Base-by-base conservation (phyloP, 805 yeast species). In the Metschnikowia henanensis region DNA sequence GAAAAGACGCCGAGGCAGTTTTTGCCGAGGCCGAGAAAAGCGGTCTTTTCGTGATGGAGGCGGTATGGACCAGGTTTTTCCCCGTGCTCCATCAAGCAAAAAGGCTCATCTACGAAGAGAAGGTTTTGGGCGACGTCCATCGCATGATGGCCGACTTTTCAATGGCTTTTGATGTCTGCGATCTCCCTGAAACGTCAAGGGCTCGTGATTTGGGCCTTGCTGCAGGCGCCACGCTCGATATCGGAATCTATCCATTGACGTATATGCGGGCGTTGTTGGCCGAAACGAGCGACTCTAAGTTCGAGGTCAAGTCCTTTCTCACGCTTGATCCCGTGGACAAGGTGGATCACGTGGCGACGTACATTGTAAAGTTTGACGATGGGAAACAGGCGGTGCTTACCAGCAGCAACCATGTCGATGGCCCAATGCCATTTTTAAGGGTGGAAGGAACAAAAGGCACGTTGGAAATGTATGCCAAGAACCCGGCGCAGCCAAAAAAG, bases 171-270 rank as follows among this genome's bases (percentile, higher is more conserved):
- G 65, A 64, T 37, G 45, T 69, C n/a, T 64, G 57, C 16, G 50
- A 58, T 17, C 45, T 65, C 33, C 68, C 71, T 3, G 26, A 30
- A 5, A 31, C 33, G n/a, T 44, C 50, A 7, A 36, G 83, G 37
- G 53, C 76, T 43, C 61, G 73, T 43, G 70, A 74, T 54, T 72
- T 68, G 4, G 58, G 46, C 35, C 65, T 76, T 36, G 84, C 79
- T 4, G 85, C 80, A 12, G 84, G 85, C 18, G 75, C 81, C 0
- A 55, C 79, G 35, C 67, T 79, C 50, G 84, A 80, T 55, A 64
- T 79, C 43, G 83, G 84, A 2, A 68, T 79, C 37, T 80, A 80
- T 48, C 61, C 77, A 4, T 49, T 77, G 38, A 77, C 79, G 3
- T 79, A 72, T 52, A 61, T 68, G 15, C 56, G 80, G 41, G 43